A percentile compares a stretch with the other conserved stretches of the same genome.
phyloP scores from a whole-genome alignment of 2,329 filamentous ascomycete species.

The Cordyceps militaris region DNA sequence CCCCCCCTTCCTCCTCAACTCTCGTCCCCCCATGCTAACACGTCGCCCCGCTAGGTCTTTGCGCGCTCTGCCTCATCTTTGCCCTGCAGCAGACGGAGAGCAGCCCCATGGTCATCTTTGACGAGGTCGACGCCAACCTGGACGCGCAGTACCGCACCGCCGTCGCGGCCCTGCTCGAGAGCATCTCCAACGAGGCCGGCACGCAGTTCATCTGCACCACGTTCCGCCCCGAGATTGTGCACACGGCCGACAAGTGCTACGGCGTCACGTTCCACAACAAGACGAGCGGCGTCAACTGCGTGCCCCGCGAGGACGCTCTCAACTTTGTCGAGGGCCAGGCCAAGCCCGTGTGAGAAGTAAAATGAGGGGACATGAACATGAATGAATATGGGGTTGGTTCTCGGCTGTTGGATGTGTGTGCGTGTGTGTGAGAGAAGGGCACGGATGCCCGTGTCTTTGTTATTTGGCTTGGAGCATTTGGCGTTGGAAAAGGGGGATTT shows the following conservation, averaged over 20 bases:
- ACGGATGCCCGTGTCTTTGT: too few species aligned
- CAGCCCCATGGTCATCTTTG: slow-evolving; percentile 97
- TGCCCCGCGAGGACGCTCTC: slow-evolving; percentile 77
- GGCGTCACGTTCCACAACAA: slow-evolving; percentile 92
- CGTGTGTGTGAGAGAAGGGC: too few species aligned
- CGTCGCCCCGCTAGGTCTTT: slow-evolving; percentile 60
- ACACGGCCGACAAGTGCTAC: slow-evolving; percentile 95
- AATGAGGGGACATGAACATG: not conserved
- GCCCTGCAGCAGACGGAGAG: slow-evolving; percentile 98
- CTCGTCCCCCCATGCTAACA: not conserved
- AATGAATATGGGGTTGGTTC: not conserved
- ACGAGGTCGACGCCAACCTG: slow-evolving; percentile 97
- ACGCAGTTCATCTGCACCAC: slow-evolving; percentile 97
- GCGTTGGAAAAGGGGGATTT: slow-evolving; percentile 2
- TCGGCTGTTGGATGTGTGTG: not conserved
- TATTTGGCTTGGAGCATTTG: slow-evolving; percentile 3
- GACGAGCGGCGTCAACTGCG: slow-evolving; percentile 88
- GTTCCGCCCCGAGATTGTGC: slow-evolving; percentile 92
- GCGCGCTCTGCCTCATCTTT: slow-evolving; percentile 94
- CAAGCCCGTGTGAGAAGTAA: slow-evolving; percentile 22
- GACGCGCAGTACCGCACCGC: slow-evolving; percentile 97
- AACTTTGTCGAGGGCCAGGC: slow-evolving; percentile 87
- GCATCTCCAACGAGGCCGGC: slow-evolving; percentile 60
- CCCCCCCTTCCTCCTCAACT: not conserved
- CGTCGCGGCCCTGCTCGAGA: slow-evolving; percentile 80